Conservation (phyloP, 768 basidiomycete species). For the Panaeolus papilionaceus region DNA sequence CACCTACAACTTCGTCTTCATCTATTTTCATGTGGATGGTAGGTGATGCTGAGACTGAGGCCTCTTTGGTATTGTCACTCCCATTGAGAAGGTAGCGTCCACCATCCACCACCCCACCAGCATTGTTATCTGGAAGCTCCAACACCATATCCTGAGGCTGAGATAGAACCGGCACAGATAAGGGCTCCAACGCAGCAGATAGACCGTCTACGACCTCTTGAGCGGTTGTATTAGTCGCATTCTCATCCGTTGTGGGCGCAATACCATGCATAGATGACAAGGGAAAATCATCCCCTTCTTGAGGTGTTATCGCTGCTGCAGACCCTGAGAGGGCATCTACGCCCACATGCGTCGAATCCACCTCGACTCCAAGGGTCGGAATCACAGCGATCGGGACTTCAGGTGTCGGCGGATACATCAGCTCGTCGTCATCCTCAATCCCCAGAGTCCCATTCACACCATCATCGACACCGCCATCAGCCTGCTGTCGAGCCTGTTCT, state of each 20-base stretch:
- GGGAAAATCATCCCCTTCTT: background rate
- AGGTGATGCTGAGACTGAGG: background rate
- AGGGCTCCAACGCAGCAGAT: background rate
- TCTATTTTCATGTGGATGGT: background rate
- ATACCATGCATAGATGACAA: background rate
- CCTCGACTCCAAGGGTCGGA: background rate
- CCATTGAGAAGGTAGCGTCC: background rate
- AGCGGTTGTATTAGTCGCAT: background rate
- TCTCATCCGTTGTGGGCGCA: background rate
- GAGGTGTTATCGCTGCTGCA: background rate
- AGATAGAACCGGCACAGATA: background rate
- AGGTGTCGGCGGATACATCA: slow-evolving; percentile 2
- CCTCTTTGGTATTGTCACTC: background rate
- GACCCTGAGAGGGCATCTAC: background rate
- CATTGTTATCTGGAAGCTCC: background rate
- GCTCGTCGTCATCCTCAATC: background rate
- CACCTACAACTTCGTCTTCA: background rate
- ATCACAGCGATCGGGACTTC: no score
- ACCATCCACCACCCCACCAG: background rate
- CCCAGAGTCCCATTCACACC: background rate
- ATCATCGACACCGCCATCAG: no score
- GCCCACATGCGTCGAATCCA: background rate
- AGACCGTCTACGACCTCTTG: background rate
- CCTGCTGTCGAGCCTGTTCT: background rate
- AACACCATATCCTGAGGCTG: background rate